phyloP scores from a whole-genome alignment of 2,329 filamentous ascomycete species.

The Chrysoporthe deuterocubensis region DNA sequence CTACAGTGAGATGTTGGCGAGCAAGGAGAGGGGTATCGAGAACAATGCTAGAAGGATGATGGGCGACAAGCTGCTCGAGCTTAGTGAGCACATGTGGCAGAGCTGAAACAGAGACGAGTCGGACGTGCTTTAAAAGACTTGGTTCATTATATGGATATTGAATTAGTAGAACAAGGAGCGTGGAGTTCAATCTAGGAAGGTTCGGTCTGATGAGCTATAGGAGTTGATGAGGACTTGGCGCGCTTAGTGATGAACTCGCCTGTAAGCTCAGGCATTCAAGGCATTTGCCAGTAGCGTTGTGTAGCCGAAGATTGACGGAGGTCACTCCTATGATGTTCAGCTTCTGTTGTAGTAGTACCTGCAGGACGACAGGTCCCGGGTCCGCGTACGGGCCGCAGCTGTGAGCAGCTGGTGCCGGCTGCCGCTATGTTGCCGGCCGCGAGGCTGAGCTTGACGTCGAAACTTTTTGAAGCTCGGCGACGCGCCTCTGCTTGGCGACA shows the following conservation, averaged over 20 bases:
- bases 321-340: too few relatives aligned
- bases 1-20: constrained; percentile 69
- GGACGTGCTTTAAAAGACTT: neutral
- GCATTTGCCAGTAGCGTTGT: too few relatives aligned
- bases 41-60: constrained; percentile 70
- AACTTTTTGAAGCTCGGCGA: constrained; percentile 28
- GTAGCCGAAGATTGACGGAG: too few relatives aligned
- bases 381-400: neutral
- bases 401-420: neutral
- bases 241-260: too few relatives aligned
- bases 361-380: neutral
- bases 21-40: constrained; percentile 69
- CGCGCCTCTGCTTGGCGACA: constrained; percentile 18
- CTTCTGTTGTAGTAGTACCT: too few relatives aligned
- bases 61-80: constrained; percentile 69
- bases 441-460: neutral
- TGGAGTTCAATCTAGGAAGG: neutral
- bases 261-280: too few relatives aligned
- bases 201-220: neutral
- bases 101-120: constrained; percentile 37
- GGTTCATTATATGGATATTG: neutral
- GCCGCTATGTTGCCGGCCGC: constrained; percentile 10
- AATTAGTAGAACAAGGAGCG: constrained; percentile 1
- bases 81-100: constrained; percentile 77
- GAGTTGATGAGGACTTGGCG: too few relatives aligned